Conservation (phyloP, 495 filamentous ascomycete species). For the Aspergillus panamensis region DNA sequence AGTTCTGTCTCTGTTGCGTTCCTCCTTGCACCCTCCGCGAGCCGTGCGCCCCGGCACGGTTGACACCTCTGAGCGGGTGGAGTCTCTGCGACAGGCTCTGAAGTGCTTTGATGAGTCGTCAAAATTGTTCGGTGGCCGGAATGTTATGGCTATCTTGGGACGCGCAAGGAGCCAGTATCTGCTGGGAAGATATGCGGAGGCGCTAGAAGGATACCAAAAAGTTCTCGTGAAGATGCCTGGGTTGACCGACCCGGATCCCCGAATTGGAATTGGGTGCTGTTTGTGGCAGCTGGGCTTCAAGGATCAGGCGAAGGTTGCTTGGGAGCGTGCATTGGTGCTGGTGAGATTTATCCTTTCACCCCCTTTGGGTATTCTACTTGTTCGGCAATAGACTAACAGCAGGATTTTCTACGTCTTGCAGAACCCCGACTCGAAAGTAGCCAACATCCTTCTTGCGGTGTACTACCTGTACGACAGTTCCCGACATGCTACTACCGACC, state of each 20-base stretch:
- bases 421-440: constrained; percentile 86
- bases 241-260: constrained; percentile 88
- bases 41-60: constrained; percentile 54
- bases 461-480: constrained; percentile 83
- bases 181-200: constrained; percentile 75
- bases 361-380: neutral
- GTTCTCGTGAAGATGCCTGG: constrained; percentile 79
- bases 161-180: constrained; percentile 81
- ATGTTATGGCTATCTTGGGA: constrained; percentile 86
- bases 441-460: constrained; percentile 82
- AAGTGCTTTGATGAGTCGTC: constrained; percentile 94
- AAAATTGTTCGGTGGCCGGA: constrained; percentile 74
- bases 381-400: neutral
- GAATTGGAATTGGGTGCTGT: constrained; percentile 92
- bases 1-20: constrained; percentile 80
- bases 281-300: constrained; percentile 93
- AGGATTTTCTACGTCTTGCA: constrained; percentile 20
- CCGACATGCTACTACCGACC: constrained; percentile 69
- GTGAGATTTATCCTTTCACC: constrained; percentile 26
- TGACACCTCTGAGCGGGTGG: constrained; percentile 70
- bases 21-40: constrained; percentile 76
- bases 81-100: constrained; percentile 73
- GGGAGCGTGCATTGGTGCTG: constrained; percentile 82
- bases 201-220: constrained; percentile 80
- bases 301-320: constrained; percentile 83